phyloP scores from a whole-genome alignment of 768 basidiomycete genomes.

The Lactarius sanguifluus region DNA sequence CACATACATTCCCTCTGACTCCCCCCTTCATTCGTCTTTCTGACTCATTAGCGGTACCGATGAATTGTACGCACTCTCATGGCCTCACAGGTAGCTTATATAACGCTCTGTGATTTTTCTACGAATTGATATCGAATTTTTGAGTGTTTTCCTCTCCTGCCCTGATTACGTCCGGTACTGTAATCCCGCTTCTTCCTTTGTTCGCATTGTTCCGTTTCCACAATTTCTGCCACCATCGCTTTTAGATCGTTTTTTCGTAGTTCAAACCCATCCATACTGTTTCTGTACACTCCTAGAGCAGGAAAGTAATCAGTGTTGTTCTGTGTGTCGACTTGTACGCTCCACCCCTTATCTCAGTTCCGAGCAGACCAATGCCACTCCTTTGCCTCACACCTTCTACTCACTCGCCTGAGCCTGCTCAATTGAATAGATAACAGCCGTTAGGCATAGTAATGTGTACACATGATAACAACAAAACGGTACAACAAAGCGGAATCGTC shows the following conservation, averaged over 20 bases:
- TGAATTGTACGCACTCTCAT: neutral
- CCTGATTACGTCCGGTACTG: neutral
- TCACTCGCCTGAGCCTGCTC: neutral
- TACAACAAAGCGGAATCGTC: constrained; percentile 11
- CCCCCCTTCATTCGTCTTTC: constrained; percentile 17
- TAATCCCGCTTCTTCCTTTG: constrained; percentile 4
- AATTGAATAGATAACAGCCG: neutral
- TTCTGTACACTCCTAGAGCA: neutral
- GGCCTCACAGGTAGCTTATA: neutral
- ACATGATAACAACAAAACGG: constrained; percentile 14
- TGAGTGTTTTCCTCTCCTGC: constrained; percentile 2
- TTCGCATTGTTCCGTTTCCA: constrained; percentile 4
- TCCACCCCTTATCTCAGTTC: neutral
- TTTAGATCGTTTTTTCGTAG: neutral
- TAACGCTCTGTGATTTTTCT: neutral
- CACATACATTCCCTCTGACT: neutral
- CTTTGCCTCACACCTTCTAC: neutral
- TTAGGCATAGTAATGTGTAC: constrained; percentile 17
- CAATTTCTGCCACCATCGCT: constrained; percentile 1
- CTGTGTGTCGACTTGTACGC: neutral
- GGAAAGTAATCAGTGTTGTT: neutral
- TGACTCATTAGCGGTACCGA: neutral
- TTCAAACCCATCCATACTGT: too few relatives aligned
- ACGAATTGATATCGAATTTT: constrained; percentile 20
- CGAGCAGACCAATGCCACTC: neutral